These are phyloP conservation scores for Fomitopsis serialis DNA, from an alignment of 768 basidiomycete genomes.

Conservation along the genomic window DNA sequence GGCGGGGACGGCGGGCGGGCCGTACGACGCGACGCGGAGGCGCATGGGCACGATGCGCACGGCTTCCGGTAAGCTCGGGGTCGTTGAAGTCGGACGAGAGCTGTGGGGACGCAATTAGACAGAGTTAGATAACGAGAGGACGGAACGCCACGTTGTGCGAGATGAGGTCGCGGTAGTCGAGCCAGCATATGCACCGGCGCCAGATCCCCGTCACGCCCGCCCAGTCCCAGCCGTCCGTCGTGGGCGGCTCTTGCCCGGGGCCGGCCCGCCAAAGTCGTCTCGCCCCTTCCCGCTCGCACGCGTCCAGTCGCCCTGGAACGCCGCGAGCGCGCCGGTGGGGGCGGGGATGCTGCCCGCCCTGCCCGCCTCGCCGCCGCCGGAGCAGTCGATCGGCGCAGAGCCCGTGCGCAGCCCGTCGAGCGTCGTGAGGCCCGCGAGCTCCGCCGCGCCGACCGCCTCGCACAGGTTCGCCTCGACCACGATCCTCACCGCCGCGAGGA, in stretches of 20 bases:
- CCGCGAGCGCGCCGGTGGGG: neutral
- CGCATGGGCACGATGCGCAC: conserved; percentile 50
- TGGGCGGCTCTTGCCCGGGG: conserved; percentile 44
- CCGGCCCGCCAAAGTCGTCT: conserved; percentile 58
- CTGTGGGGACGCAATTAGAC: neutral
- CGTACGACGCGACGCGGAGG: conserved; percentile 29
- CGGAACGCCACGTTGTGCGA: conserved; percentile 6
- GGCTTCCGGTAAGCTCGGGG: conserved; percentile 32
- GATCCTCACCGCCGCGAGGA: conserved; percentile 43
- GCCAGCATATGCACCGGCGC: conserved; percentile 21
- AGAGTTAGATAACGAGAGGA: neutral
- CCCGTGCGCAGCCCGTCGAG: conserved; percentile 22
- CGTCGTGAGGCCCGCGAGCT: conserved; percentile 19
- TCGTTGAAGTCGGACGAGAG: conserved; percentile 11
- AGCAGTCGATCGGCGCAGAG: conserved; percentile 19
- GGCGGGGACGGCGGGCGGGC: conserved; percentile 13
- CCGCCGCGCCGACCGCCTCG: conserved; percentile 28
- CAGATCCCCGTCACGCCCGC: conserved; percentile 22
- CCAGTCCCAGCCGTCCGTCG: conserved; percentile 18
- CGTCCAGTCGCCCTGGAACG: conserved; percentile 4
- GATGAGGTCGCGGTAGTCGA: conserved; percentile 17
- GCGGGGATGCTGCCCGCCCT: neutral
- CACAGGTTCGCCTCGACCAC: conserved; percentile 48
- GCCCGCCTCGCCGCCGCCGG: neutral
- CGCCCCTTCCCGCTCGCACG: conserved; percentile 22